Conservation (phyloP, 805 yeast species). For the Candida michaelii region DNA sequence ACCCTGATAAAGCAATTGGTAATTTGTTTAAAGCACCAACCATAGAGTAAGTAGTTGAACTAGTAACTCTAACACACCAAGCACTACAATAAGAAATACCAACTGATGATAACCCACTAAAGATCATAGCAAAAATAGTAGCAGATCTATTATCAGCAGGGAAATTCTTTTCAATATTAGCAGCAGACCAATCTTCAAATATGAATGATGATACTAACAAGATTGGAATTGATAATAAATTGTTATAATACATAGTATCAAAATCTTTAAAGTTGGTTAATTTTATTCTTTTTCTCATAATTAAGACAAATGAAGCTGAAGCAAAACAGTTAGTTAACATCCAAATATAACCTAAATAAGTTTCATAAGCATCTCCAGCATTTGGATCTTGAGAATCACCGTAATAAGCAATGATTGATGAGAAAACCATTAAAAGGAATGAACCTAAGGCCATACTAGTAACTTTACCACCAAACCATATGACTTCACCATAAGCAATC, state of each 20-base stretch:
- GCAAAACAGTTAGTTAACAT: slow-evolving; percentile 94
- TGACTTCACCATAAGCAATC: slow-evolving; percentile 96
- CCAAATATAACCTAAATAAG: slow-evolving; percentile 86
- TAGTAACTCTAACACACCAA: slow-evolving; percentile 99
- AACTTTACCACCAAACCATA: slow-evolving; percentile 94
- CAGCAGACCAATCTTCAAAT: slow-evolving; percentile 91
- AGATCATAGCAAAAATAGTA: slow-evolving; percentile 76
- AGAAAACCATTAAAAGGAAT: slow-evolving; percentile 87
- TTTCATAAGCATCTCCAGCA: slow-evolving; percentile 46
- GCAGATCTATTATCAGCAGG: slow-evolving; percentile 68
- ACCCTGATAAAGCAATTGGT: slow-evolving; percentile 94
- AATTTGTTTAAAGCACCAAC: slow-evolving; percentile 98
- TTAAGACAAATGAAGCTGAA: slow-evolving; percentile 87
- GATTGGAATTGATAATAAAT: slow-evolving; percentile 89
- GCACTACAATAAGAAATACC: slow-evolving; percentile 99
- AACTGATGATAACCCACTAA: slow-evolving; percentile 91
- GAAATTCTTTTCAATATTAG: slow-evolving; percentile 74
- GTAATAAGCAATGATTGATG: slow-evolving; percentile 94
- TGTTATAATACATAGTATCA: slow-evolving; percentile 98
- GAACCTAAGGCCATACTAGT: slow-evolving; percentile 88
- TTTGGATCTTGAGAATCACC: slow-evolving; percentile 61
- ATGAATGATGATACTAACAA: slow-evolving; percentile 70
- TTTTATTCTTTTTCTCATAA: slow-evolving; percentile 98
- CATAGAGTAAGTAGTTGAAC: slow-evolving; percentile 98
- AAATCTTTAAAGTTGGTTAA: slow-evolving; percentile 94